These are phyloP conservation scores for Citrullus colocynthis DNA, from an alignment of 306 rosid genomes.

Conservation along the genomic window DNA sequence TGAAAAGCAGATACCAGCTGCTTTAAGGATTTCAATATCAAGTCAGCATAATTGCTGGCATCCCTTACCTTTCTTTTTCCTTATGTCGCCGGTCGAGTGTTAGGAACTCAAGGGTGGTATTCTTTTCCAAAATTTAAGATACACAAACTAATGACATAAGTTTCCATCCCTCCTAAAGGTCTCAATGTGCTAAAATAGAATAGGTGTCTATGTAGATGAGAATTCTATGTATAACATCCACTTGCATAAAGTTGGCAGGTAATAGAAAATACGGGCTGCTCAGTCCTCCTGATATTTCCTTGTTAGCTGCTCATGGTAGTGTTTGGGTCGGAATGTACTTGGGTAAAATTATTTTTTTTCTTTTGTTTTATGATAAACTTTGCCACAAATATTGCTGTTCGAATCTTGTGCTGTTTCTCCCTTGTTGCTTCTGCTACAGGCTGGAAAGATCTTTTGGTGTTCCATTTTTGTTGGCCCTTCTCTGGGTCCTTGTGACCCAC, in stretches of 20 bases:
- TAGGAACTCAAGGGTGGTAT: neutral
- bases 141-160: neutral
- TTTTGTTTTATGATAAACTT: neutral
- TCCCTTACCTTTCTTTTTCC: neutral
- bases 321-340: neutral
- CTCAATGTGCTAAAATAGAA: neutral
- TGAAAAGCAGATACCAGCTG: neutral
- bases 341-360: neutral
- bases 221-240: neutral
- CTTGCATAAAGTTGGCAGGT: neutral
- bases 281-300: neutral
- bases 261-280: neutral
- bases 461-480: neutral
- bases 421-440: neutral
- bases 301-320: neutral
- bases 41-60: neutral
- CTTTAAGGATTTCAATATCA: neutral
- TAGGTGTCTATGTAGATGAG: neutral
- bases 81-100: neutral
- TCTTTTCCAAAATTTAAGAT: neutral
- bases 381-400: neutral
- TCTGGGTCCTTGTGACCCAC: constrained; percentile 5
- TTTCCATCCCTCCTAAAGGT: neutral
- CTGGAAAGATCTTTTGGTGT: neutral
- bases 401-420: neutral